Conservation (phyloP, 2,329 filamentous ascomycete species). For the Aspergillus transmontanensis region DNA sequence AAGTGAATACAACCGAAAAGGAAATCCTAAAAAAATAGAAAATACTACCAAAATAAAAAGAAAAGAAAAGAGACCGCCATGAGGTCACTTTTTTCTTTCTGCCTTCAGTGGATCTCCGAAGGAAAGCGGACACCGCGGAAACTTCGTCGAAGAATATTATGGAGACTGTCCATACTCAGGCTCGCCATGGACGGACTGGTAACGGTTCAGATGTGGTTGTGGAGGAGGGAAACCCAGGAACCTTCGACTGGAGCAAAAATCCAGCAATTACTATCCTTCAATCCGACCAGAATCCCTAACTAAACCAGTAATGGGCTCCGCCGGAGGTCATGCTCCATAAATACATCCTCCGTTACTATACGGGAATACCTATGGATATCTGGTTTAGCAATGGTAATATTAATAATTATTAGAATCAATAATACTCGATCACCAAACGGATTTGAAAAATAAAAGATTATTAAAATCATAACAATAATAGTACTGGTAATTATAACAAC, state of each 20-base stretch:
- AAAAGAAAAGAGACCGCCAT: constrained; percentile 10
- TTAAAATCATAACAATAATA: neutral
- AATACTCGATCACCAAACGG: neutral
- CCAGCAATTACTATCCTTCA: constrained; percentile 1
- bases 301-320: constrained; percentile 1
- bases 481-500: constrained; percentile 8
- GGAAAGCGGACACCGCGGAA: constrained; percentile 10
- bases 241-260: constrained; percentile 3
- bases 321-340: constrained; percentile 3
- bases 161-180: constrained; percentile 4
- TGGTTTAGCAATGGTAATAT: constrained; percentile 1
- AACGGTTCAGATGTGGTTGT: constrained; percentile 25
- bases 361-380: constrained; percentile 1
- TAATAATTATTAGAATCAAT: constrained; percentile 1
- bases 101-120: constrained; percentile 9
- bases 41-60: neutral
- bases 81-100: neutral
- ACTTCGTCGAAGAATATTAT: constrained; percentile 12
- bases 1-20: neutral
- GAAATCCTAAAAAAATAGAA: neutral
- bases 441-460: neutral
- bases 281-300: constrained; percentile 7
- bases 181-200: constrained; percentile 15
- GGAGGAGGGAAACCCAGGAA: constrained; percentile 16
- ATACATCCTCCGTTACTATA: constrained; percentile 4